phyloP scores from a whole-genome alignment of 768 basidiomycete genomes.

The Cyathus striatus region DNA sequence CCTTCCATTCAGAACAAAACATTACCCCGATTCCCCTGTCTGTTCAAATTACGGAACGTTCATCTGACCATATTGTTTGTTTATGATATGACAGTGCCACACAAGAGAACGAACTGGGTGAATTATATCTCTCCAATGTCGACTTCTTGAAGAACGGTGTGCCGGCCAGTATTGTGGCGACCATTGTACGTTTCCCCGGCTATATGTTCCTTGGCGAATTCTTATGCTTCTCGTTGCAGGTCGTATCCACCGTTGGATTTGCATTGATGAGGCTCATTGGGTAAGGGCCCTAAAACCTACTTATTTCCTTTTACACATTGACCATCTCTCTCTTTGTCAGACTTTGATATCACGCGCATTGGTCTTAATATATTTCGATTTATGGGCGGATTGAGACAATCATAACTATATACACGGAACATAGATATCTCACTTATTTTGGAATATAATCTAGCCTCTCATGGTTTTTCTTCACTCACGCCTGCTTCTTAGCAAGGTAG shows the following conservation, averaged over 20 bases:
- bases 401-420: too few relatives aligned
- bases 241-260: slow-evolving; percentile 84
- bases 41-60: slow-evolving; percentile 6
- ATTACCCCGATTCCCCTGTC: background rate
- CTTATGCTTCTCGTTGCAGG: slow-evolving; percentile 32
- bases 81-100: slow-evolving; percentile 53
- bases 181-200: slow-evolving; percentile 46
- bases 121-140: slow-evolving; percentile 75
- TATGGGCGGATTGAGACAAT: too few relatives aligned
- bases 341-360: too few relatives aligned
- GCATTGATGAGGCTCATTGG: slow-evolving; percentile 67
- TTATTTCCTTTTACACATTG: background rate
- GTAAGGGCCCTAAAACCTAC: slow-evolving; percentile 35
- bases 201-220: slow-evolving; percentile 5
- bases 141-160: slow-evolving; percentile 95
- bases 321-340: background rate
- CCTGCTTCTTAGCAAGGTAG: too few relatives aligned
- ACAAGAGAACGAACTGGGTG: slow-evolving; percentile 92
- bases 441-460: too few relatives aligned
- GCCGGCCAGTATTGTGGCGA: slow-evolving; percentile 89
- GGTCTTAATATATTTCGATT: too few relatives aligned
- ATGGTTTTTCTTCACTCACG: too few relatives aligned
- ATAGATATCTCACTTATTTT: too few relatives aligned
- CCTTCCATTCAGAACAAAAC: slow-evolving; percentile 1
- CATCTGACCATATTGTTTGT: slow-evolving; percentile 12